Base-by-base conservation (phyloP, 2,329 filamentous ascomycete genomes). In the Fusarium bactridioides region DNA sequence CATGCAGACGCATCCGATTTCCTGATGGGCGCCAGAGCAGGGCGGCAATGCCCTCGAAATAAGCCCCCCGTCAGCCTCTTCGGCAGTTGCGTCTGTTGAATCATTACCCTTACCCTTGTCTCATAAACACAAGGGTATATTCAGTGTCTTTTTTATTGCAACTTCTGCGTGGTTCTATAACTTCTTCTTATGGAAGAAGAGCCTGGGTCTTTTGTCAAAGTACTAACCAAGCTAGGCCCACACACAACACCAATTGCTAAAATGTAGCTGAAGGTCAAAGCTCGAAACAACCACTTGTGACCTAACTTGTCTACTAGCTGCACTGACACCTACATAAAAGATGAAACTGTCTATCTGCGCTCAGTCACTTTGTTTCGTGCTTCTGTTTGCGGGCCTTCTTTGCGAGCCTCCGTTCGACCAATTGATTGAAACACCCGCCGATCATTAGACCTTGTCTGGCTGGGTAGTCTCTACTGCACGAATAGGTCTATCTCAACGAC, bases 251-350 rank as follows among this genome's bases (percentile, higher is more conserved):
- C 33, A 57, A 62, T 33, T 33, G 38, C 40, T 21, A 23, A 33
- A 15, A 23, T 25, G n/a, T 37, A 33, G 31, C 31, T 33, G 41
- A 33, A 37, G 53, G 69, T 62, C 53, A 61, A 70, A 70, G 61
- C 43, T 67, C 45, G 56, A 70, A 60, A 61, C 61, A 56, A 64
- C 41, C 51, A 63, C 56, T 59, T 61, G 29, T 61, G 11, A 29
- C 29, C 29, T 43, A 48, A 50, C n/a, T 47, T 61, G 25, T 47
- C 35, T 44, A 54, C 35, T 44, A 54, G 54, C 25, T 35, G 47
- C 47, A 31, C 51, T 43, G 55, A 29, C 57, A 27, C 41, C 64
- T 47, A 27, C 41, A 60, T 47, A 55, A 41, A 59, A 51, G 21
- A 21, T 40, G 59, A 56, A 62, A 66, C 62, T 37, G 62, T 58